These are phyloP conservation scores for Pyrenula aspistea DNA, from an alignment of 495 filamentous ascomycete species.

Conservation along the genomic window DNA sequence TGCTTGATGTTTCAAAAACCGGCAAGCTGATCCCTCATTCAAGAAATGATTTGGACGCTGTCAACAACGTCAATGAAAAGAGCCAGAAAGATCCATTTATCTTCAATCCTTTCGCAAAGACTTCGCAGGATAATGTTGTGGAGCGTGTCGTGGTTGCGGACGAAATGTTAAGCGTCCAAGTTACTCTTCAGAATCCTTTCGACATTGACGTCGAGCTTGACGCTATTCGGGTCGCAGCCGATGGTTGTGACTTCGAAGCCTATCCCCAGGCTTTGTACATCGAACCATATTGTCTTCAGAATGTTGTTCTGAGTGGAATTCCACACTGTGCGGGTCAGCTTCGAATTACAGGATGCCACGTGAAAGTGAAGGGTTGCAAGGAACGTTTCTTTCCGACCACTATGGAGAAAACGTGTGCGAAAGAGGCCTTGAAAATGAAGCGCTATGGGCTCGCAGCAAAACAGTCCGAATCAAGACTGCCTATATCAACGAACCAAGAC, in stretches of 20 bases:
- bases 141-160: slow-evolving; percentile 63
- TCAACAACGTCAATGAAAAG: slow-evolving; percentile 34
- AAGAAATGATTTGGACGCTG: slow-evolving; percentile 56
- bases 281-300: slow-evolving; percentile 69
- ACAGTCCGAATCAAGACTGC: slow-evolving; percentile 38
- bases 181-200: slow-evolving; percentile 86
- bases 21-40: slow-evolving; percentile 58
- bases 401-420: slow-evolving; percentile 58
- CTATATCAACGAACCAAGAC: slow-evolving; percentile 31
- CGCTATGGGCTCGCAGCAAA: slow-evolving; percentile 53
- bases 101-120: slow-evolving; percentile 77
- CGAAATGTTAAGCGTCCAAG: slow-evolving; percentile 61
- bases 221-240: slow-evolving; percentile 58
- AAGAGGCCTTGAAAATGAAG: slow-evolving; percentile 62
- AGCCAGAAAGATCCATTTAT: slow-evolving; percentile 73
- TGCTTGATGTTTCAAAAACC: slow-evolving; percentile 39
- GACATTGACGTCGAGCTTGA: slow-evolving; percentile 88
- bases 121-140: slow-evolving; percentile 24
- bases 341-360: slow-evolving; percentile 63
- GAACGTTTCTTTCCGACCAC: slow-evolving; percentile 79
- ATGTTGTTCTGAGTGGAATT: slow-evolving; percentile 57
- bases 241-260: slow-evolving; percentile 58
- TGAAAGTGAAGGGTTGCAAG: slow-evolving; percentile 69
- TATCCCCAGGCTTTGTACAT: slow-evolving; percentile 52
- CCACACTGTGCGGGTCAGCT: slow-evolving; percentile 54